A percentile compares a stretch with the other conserved stretches of the same genome.
Conservation (phyloP, 768 basidiomycete genomes). For the Pisolithus albus region DNA sequence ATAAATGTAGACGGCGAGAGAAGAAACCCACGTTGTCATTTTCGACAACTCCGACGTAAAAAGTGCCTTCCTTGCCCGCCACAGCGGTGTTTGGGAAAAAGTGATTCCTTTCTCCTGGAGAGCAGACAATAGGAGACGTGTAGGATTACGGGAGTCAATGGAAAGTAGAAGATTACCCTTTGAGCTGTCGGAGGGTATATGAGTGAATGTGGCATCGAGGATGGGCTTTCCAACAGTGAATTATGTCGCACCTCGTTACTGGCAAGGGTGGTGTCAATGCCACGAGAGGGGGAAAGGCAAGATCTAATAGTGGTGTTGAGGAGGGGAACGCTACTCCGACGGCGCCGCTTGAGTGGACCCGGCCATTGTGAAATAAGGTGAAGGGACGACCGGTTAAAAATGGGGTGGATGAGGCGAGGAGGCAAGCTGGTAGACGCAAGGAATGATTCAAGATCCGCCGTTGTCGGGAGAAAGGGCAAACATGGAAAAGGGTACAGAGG, state of each 20-base stretch:
- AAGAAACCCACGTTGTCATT: slow-evolving; percentile 4
- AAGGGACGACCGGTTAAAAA: slow-evolving; percentile 72
- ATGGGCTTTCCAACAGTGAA: neutral
- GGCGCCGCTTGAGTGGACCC: slow-evolving; percentile 56
- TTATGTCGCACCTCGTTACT: slow-evolving; percentile 46
- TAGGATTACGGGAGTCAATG: slow-evolving; percentile 53
- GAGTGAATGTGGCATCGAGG: neutral
- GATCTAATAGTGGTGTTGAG: slow-evolving; percentile 7
- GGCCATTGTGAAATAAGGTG: slow-evolving; percentile 55
- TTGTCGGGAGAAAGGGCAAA: neutral
- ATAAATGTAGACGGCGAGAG: neutral
- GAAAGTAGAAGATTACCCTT: slow-evolving; percentile 69
- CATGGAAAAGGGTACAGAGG: neutral
- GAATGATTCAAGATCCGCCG: neutral
- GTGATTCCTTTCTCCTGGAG: slow-evolving; percentile 36
- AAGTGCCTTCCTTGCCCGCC: slow-evolving; percentile 48
- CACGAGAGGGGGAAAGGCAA: slow-evolving; percentile 35
- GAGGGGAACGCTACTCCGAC: slow-evolving; percentile 53
- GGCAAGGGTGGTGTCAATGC: slow-evolving; percentile 39
- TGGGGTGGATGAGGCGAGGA: slow-evolving; percentile 68
- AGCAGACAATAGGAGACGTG: slow-evolving; percentile 49
- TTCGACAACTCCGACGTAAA: slow-evolving; percentile 44
- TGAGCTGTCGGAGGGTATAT: slow-evolving; percentile 32
- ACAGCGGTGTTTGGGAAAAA: slow-evolving; percentile 11
- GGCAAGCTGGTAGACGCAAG: slow-evolving; percentile 43